phyloP scores from a whole-genome alignment of 2,329 filamentous ascomycete species.

The Juglanconis oblonga region DNA sequence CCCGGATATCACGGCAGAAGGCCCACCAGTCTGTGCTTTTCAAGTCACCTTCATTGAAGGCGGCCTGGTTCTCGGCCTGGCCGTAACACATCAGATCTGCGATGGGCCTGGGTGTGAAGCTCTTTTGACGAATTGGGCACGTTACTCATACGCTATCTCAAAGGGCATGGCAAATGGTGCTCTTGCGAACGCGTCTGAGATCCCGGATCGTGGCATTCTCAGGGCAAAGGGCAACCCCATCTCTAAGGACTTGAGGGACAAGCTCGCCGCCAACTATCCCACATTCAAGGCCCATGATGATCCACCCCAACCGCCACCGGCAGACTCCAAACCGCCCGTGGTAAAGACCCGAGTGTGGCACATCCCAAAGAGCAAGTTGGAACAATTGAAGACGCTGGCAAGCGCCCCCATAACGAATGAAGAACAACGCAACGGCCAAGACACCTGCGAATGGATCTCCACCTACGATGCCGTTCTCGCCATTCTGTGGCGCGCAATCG shows the following conservation, averaged over 20 bases:
- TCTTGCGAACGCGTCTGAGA: background rate
- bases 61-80: constrained; percentile 26
- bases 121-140: constrained; percentile 26
- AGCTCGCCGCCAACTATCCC: constrained; percentile 7
- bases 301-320: constrained; percentile 21
- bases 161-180: constrained; percentile 5
- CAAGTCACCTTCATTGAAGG: constrained; percentile 28
- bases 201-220: background rate
- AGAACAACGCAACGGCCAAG: background rate
- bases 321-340: constrained; percentile 25
- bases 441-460: constrained; percentile 20
- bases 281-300: background rate
- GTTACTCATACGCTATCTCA: constrained; percentile 22
- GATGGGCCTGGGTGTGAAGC: constrained; percentile 27
- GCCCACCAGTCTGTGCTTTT: constrained; percentile 13
- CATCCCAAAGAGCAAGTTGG: constrained; percentile 21
- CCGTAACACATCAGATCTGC: constrained; percentile 25
- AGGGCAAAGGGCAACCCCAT: background rate
- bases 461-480: constrained; percentile 27
- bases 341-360: constrained; percentile 23
- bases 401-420: background rate
- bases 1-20: background rate
- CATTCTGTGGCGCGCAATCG: constrained; percentile 24
- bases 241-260: background rate
- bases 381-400: constrained; percentile 19